phyloP scores from a whole-genome alignment of 306 rosid genomes.

The Dalbergia oliveri region DNA sequence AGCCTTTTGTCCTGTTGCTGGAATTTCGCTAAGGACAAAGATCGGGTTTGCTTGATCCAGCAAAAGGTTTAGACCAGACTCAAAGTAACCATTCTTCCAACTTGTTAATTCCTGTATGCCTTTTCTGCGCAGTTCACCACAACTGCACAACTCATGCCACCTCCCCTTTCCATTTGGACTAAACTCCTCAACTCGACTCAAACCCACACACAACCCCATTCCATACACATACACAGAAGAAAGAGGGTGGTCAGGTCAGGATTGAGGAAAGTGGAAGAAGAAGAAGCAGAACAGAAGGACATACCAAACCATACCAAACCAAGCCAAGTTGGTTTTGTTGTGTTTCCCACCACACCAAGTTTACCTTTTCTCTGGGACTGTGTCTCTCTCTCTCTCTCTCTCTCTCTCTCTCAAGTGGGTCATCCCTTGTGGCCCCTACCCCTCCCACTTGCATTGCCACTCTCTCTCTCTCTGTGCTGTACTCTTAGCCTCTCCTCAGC shows the following conservation, averaged over 20 bases:
- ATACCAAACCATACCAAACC: no score
- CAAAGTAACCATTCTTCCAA: slow-evolving; percentile 58
- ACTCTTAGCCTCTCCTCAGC: slow-evolving; percentile 56
- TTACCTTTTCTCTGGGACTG: slow-evolving; percentile 59
- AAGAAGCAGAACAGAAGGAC: no score
- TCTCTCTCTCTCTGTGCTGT: slow-evolving; percentile 54
- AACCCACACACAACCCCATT: no score
- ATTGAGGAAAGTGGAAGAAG: no score
- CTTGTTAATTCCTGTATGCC: slow-evolving; percentile 58
- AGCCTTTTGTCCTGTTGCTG: slow-evolving; percentile 52
- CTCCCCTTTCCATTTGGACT: slow-evolving; percentile 31
- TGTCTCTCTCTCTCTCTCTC: slow-evolving; percentile 52
- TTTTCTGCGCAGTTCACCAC: slow-evolving; percentile 46
- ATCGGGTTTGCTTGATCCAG: slow-evolving; percentile 60
- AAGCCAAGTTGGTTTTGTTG: slow-evolving; percentile 52
- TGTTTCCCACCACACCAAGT: slow-evolving; percentile 75
- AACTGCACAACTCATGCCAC: slow-evolving; percentile 52
- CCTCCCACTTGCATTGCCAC: slow-evolving; percentile 72
- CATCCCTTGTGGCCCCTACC: slow-evolving; percentile 88
- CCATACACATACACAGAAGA: background rate
- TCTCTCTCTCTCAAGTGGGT: slow-evolving; percentile 69
- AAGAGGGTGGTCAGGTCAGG: background rate
- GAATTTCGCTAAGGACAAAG: slow-evolving; percentile 53
- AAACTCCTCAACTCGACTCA: slow-evolving; percentile 24
- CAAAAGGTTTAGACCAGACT: slow-evolving; percentile 34